Percentiles rank a stretch among this genome's conserved stretches.
Conservation (phyloP, 345 rosid genomes). For the Gossypium australe region DNA sequence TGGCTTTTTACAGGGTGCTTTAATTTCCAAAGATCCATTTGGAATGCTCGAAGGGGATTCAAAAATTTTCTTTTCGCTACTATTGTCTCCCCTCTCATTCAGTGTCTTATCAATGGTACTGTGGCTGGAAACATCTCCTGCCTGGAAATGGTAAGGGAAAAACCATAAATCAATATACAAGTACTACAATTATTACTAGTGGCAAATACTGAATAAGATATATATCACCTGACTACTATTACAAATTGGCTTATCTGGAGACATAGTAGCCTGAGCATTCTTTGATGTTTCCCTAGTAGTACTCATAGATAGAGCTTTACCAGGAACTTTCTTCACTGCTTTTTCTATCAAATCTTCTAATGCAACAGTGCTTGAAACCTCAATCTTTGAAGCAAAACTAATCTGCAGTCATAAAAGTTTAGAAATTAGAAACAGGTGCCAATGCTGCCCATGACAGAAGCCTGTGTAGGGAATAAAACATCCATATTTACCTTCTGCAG, state of each 20-base stretch:
- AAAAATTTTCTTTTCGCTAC: constrained; percentile 3
- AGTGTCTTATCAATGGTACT: constrained; percentile 13
- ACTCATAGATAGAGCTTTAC: constrained; percentile 7
- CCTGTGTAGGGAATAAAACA: constrained; percentile 2
- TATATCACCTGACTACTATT: constrained; percentile 27
- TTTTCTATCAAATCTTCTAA: constrained; percentile 10
- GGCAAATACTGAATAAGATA: background rate
- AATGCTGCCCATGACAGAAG: background rate
- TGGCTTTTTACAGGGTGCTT: constrained; percentile 23
- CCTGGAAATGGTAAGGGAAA: constrained; percentile 31
- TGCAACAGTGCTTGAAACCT: constrained; percentile 8
- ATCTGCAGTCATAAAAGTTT: constrained; percentile 27
- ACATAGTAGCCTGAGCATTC: constrained; percentile 2
- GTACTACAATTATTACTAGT: background rate
- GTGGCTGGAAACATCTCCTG: constrained; percentile 10
- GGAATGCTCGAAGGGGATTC: background rate
- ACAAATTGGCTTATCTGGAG: constrained; percentile 18
- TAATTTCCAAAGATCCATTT: constrained; percentile 16
- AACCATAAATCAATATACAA: constrained; percentile 18
- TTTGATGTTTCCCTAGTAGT: constrained; percentile 3
- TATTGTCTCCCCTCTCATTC: constrained; percentile 23
- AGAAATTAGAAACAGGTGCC: constrained; percentile 15
- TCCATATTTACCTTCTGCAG: constrained; percentile 40
- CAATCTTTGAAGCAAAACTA: constrained; percentile 13
- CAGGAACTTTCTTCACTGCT: constrained; percentile 7